phyloP scores from a whole-genome alignment of 2,329 filamentous ascomycete genomes.

The Aspergillus ruber region DNA sequence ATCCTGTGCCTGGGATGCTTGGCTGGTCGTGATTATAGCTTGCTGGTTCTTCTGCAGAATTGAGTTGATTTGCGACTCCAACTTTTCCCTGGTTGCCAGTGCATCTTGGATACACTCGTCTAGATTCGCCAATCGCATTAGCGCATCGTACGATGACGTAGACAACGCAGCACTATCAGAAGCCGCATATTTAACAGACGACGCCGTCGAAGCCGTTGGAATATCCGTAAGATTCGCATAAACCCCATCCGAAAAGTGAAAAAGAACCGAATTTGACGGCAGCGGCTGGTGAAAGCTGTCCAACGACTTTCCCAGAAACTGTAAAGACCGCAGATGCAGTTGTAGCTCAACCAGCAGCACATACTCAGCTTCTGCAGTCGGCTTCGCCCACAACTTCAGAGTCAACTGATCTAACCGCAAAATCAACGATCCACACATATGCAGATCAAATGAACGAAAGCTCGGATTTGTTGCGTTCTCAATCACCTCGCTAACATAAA shows the following conservation, averaged over 20 bases:
- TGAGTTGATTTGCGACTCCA: slow-evolving; percentile 70
- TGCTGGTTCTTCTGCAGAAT: slow-evolving; percentile 35
- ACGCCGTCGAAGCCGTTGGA: slow-evolving; percentile 37
- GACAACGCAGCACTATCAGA: slow-evolving; percentile 45
- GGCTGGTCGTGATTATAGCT: slow-evolving; percentile 23
- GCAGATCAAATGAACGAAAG: slow-evolving; percentile 77
- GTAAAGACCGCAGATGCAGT: slow-evolving; percentile 64
- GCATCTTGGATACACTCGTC: slow-evolving; percentile 90
- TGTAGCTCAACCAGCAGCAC: slow-evolving; percentile 66
- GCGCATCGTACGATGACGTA: slow-evolving; percentile 76
- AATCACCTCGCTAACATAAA: slow-evolving; percentile 84
- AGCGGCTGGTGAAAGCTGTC: slow-evolving; percentile 64
- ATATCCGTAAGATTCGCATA: slow-evolving; percentile 71
- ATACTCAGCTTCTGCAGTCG: slow-evolving; percentile 47
- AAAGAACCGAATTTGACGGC: slow-evolving; percentile 74
- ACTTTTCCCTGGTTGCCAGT: slow-evolving; percentile 63
- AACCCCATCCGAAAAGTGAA: slow-evolving; percentile 79
- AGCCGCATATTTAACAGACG: slow-evolving; percentile 9
- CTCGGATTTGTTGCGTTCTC: slow-evolving; percentile 83
- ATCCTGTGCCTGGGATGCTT: slow-evolving; percentile 35
- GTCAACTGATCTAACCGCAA: slow-evolving; percentile 60
- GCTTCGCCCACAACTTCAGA: slow-evolving; percentile 68
- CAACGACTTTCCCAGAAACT: slow-evolving; percentile 66
- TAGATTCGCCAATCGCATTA: slow-evolving; percentile 82
- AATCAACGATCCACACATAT: slow-evolving; percentile 54